Evolutionary conservation across 805 yeast species (phyloP), one percentile per base, ranked within the genome.

Genomic region (Spathaspora sp.): DNA sequence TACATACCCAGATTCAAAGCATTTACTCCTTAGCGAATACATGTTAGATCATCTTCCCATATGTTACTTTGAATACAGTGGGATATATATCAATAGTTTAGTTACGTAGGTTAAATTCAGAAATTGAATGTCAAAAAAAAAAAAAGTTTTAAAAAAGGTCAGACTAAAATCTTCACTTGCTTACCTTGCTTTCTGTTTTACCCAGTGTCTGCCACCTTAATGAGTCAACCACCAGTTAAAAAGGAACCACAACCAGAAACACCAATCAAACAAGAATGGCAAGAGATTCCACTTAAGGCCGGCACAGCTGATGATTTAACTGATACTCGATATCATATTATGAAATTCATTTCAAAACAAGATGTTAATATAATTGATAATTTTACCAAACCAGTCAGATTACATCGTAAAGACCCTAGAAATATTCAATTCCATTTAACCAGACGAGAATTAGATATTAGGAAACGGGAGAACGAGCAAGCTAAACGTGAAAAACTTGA

Each of bases 321-420:
- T 45, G 87, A 86, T 54, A 78, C 85, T 47, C 78, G 96, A 53
- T 86, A 84, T 55, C 97, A 93, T 65, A 79, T 93, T 20, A 67
- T 92, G 69, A 86, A 86, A 67, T 90, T 93, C 62, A 96, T 87
- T 61, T 77, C 87, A 32, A 82, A 83, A 53, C 79, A 81, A 59
- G 77, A 80, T 44, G 86, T 94, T 35, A 89, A 89, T 56, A 93
- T 94, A 10, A 69, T 75, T 40, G 70, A 73, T 35, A 83, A 84
- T 55, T 94, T 93, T 66, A 85, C 83, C 51, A 80, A 80, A 53
- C 99, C 99, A 0, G 85, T 92, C 17, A 75, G 97, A 59, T 72
- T 93, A 63, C 97, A 92, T 66, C 79, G 98, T 59, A 92, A 93
- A 64, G 98, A 93, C 67, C 97, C 99, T 0, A 82, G 90, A 62